Conservation (phyloP, 2,329 filamentous ascomycete genomes). For the Trichoderma simmonsii region DNA sequence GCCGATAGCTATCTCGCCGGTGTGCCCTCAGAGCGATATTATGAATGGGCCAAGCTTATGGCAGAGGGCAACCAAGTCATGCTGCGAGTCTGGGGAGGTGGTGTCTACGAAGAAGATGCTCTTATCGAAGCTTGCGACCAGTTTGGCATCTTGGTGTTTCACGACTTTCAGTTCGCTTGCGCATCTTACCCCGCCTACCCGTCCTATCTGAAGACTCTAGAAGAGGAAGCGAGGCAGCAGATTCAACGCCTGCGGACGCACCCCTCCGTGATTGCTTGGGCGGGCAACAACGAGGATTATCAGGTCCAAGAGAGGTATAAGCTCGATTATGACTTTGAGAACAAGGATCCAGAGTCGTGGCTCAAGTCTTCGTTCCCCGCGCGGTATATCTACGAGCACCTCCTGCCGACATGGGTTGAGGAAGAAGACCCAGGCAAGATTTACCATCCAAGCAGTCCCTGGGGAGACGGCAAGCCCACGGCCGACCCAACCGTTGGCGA, state of each 20-base stretch:
- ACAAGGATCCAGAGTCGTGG: constrained; percentile 73
- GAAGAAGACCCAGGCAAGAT: constrained; percentile 62
- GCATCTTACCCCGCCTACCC: constrained; percentile 63
- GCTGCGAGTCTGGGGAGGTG: constrained; percentile 30
- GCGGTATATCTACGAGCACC: constrained; percentile 75
- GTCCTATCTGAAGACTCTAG: constrained; percentile 55
- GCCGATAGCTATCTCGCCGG: constrained; percentile 73
- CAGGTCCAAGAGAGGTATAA: constrained; percentile 68
- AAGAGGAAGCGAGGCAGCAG: constrained; percentile 60
- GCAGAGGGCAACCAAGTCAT: constrained; percentile 47
- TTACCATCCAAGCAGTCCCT: constrained; percentile 72
- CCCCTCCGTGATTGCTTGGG: constrained; percentile 70
- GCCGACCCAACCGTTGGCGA: constrained; percentile 68
- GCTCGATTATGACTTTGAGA: constrained; percentile 67
- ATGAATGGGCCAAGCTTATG: constrained; percentile 51
- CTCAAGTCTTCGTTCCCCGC: constrained; percentile 73
- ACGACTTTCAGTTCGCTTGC: constrained; percentile 70
- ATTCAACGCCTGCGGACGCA: constrained; percentile 57
- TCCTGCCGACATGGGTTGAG: constrained; percentile 63
- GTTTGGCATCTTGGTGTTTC: constrained; percentile 66
- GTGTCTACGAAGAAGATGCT: constrained; percentile 54
- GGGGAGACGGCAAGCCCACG: constrained; percentile 58
- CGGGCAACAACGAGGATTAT: constrained; percentile 81
- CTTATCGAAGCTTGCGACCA: constrained; percentile 69
- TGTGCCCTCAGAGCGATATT: constrained; percentile 58